Evolutionary conservation across 345 rosid species (phyloP).

Genomic region (Turritis glabra): DNA sequence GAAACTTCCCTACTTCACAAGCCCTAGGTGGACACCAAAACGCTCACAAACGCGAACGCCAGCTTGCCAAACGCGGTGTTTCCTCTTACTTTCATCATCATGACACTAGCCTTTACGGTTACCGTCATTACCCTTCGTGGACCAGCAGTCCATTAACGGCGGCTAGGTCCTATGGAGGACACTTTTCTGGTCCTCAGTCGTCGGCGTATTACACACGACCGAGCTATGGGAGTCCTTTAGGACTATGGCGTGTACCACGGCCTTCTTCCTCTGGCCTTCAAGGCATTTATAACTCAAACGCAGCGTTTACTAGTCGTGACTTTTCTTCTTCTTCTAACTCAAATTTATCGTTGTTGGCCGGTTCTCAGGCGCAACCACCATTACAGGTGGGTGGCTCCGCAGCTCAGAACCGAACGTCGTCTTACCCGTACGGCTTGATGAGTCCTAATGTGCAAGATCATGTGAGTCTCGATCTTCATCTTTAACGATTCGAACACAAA

Average conservation of each 20-base stretch:
- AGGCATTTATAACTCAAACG: conserved; percentile 26
- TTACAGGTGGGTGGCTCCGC: conserved; percentile 6
- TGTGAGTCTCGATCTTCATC: conserved; percentile 47
- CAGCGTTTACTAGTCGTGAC: conserved; percentile 5
- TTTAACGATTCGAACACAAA: background rate
- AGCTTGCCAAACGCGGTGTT: conserved; percentile 45
- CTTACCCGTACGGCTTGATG: conserved; percentile 29
- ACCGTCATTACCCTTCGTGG: conserved; percentile 33
- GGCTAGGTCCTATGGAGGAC: conserved; percentile 23
- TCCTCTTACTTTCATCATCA: conserved; percentile 39
- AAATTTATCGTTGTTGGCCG: conserved; percentile 7
- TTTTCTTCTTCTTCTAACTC: conserved; percentile 20
- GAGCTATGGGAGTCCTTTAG: conserved; percentile 28
- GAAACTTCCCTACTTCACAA: conserved; percentile 52
- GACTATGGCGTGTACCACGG: conserved; percentile 22
- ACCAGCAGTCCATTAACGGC: conserved; percentile 9
- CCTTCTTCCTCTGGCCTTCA: conserved; percentile 14
- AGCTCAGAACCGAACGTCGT: conserved; percentile 19
- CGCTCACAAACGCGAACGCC: conserved; percentile 59
- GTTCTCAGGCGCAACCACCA: conserved; percentile 25
- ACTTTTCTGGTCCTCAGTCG: background rate
- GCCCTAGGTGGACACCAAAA: conserved; percentile 65
- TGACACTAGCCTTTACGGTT: conserved; percentile 19
- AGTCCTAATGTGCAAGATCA: conserved; percentile 35
- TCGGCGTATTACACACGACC: conserved; percentile 6